Evolutionary conservation across 208 protist species (phyloP), one percentile per base, ranked within the genome.

Genomic region (Wallacemonas collosoma): DNA sequence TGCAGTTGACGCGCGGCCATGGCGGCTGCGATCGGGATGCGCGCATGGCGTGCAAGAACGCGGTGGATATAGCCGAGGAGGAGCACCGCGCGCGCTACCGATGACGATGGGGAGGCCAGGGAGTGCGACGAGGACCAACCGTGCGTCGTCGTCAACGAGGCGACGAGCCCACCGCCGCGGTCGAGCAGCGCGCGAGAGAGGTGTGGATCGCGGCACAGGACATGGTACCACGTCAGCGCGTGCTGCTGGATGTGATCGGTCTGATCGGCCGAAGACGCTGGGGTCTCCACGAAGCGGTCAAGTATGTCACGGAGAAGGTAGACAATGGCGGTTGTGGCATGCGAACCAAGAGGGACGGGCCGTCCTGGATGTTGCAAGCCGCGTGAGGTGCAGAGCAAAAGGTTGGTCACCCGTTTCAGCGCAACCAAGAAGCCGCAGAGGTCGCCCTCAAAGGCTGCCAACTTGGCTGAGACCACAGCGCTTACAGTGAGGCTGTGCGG

Each of bases 21-120:
- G 15, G 68, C 12, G 8, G 90, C 88, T 2, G 79, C 68, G 14
- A 95, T 71, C 1, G 90, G 90, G 2, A 87, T 26, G 51, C 83
- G 83, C 67, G 79, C 40, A 7, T 47, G 63, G 1, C 79, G 81
- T 15, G 79, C 75, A 47, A 80, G 26, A 15, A 71, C 66, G 5
- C 69, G 70, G 50, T 89, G 82, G 26, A 89, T 41, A 15, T 76
- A 72, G 0, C 76, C 74, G 14, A 90, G 62, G 26, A 93, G 60
- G 2, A 85, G 57, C 3, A 75, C 36, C 11, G 76, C 62, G 47
- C 64, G 56, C 11, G 68, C 43, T 1, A 64, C 56, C 38, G 57
- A 39, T 2, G 74, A 50, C 8, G 45, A 6, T 14, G 45, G 12
- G 8, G 45, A 50, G 45, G 45, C 8, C 1, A 12, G 45, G 8